phyloP scores from a whole-genome alignment of 2,329 filamentous ascomycete species.

The Trematosphaeria pertusa region DNA sequence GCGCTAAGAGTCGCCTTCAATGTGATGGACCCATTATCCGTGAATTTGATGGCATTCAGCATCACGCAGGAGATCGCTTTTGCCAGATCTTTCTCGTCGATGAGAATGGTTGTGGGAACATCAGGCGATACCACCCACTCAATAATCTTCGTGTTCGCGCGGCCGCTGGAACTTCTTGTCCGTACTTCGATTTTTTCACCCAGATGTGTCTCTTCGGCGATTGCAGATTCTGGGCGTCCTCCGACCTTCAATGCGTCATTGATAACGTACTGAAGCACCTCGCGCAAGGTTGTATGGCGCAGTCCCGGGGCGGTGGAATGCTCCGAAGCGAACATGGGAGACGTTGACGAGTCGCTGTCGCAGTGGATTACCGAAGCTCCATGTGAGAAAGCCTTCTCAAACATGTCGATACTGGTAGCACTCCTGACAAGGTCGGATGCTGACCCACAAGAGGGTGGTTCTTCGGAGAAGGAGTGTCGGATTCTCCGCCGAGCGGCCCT shows the following conservation, averaged over 20 bases:
- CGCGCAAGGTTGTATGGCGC: slow-evolving; percentile 56
- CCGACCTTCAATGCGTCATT: slow-evolving; percentile 61
- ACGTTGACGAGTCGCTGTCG: slow-evolving; percentile 30
- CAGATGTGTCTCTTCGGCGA: slow-evolving; percentile 53
- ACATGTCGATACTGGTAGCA: slow-evolving; percentile 19
- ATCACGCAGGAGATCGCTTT: slow-evolving; percentile 70
- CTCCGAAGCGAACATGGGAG: slow-evolving; percentile 44
- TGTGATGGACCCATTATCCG: slow-evolving; percentile 67
- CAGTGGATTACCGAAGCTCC: slow-evolving; percentile 27
- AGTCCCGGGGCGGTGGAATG: slow-evolving; percentile 55
- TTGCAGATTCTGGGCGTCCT: slow-evolving; percentile 60
- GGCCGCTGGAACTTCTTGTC: slow-evolving; percentile 53
- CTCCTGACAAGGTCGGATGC: slow-evolving; percentile 23
- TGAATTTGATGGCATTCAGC: slow-evolving; percentile 75
- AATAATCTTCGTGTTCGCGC: slow-evolving; percentile 54
- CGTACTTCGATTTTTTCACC: slow-evolving; percentile 60
- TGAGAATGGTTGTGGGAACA: slow-evolving; percentile 62
- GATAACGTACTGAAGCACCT: slow-evolving; percentile 60
- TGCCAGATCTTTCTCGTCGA: slow-evolving; percentile 68
- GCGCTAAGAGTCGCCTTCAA: slow-evolving; percentile 61
- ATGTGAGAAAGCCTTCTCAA: slow-evolving; percentile 33
- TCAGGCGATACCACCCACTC: slow-evolving; percentile 58
- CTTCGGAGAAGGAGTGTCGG: slow-evolving; percentile 39
- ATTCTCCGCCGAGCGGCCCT: slow-evolving; percentile 33
- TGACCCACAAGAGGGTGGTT: slow-evolving; percentile 26